Percentiles rank a stretch among this genome's conserved stretches.
Evolutionary conservation across 2,329 filamentous ascomycete species (phyloP).

Genomic region (Emergomyces orientalis): DNA sequence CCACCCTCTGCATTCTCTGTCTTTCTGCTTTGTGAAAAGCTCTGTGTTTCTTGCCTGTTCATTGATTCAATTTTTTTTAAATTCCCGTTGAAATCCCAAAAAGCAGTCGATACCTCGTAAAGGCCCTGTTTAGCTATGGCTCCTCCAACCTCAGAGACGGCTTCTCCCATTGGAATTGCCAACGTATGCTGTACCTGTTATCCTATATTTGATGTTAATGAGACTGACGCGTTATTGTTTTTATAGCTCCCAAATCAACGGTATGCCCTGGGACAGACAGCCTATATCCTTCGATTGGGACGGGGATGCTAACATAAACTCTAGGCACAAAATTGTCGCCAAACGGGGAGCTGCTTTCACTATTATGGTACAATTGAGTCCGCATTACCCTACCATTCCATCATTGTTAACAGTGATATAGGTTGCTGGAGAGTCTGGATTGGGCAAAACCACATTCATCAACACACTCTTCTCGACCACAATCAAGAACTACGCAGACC

Average conservation of each 20-base stretch:
- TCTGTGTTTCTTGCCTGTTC: slow-evolving; percentile 3
- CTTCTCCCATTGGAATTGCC: slow-evolving; percentile 63
- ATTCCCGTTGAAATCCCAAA: slow-evolving; percentile 1
- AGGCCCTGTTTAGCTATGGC: slow-evolving; percentile 40
- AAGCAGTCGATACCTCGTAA: slow-evolving; percentile 5
- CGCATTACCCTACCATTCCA: background rate
- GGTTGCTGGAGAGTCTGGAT: slow-evolving; percentile 96
- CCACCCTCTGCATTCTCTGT: slow-evolving; percentile 6
- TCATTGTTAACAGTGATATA: slow-evolving; percentile 32
- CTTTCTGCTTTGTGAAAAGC: background rate
- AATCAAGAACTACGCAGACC: slow-evolving; percentile 99
- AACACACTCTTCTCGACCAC: slow-evolving; percentile 99
- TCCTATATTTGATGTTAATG: background rate
- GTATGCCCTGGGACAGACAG: slow-evolving; percentile 42
- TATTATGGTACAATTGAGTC: slow-evolving; percentile 68
- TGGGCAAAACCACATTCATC: slow-evolving; percentile 99
- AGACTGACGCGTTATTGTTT: slow-evolving; percentile 26
- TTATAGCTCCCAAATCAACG: slow-evolving; percentile 58
- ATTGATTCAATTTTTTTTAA: slow-evolving; percentile 9
- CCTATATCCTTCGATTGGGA: background rate
- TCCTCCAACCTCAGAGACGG: slow-evolving; percentile 44
- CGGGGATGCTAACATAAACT: slow-evolving; percentile 26
- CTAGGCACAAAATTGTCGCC: slow-evolving; percentile 61
- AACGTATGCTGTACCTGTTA: slow-evolving; percentile 46
- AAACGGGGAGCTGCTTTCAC: slow-evolving; percentile 95